phyloP scores from a whole-genome alignment of 2,329 filamentous ascomycete species.

The Fusarium falciforme region DNA sequence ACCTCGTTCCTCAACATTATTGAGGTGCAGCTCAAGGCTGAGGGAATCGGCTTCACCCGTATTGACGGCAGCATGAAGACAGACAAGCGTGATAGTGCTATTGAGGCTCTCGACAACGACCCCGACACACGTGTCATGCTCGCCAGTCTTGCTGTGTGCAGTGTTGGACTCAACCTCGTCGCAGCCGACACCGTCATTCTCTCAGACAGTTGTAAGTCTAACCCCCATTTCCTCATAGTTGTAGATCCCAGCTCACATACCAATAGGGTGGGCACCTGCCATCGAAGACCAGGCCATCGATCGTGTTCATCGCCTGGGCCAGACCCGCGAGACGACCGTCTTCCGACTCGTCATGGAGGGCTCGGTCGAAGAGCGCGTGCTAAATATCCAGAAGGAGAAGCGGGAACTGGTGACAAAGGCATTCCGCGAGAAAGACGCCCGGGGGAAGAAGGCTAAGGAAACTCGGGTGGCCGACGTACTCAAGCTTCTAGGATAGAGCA shows the following conservation, averaged over 20 bases:
- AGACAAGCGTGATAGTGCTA: conserved; percentile 75
- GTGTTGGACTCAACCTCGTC: conserved; percentile 87
- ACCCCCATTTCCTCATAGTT: neutral
- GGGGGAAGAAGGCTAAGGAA: conserved; percentile 66
- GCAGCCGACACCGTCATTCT: conserved; percentile 88
- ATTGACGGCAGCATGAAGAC: conserved; percentile 86
- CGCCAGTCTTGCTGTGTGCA: conserved; percentile 84
- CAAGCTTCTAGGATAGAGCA: conserved; percentile 56
- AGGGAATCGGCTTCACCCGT: conserved; percentile 73
- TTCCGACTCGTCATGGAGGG: conserved; percentile 85
- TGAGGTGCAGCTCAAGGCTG: conserved; percentile 72
- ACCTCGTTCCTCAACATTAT: conserved; percentile 79
- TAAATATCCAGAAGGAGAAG: conserved; percentile 84
- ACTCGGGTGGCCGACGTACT: conserved; percentile 67
- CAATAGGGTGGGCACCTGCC: conserved; percentile 83
- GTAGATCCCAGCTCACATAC: conserved; percentile 14
- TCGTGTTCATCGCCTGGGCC: conserved; percentile 86
- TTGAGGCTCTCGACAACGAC: conserved; percentile 75
- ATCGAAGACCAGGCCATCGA: conserved; percentile 94
- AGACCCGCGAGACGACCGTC: conserved; percentile 81
- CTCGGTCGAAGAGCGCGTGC: conserved; percentile 83
- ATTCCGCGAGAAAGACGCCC: conserved; percentile 74
- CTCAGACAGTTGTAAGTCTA: conserved; percentile 75
- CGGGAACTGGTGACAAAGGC: conserved; percentile 80
- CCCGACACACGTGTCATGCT: conserved; percentile 79